phyloP scores from a whole-genome alignment of 805 yeast genomes.

The Gaillardinia entomophila region DNA sequence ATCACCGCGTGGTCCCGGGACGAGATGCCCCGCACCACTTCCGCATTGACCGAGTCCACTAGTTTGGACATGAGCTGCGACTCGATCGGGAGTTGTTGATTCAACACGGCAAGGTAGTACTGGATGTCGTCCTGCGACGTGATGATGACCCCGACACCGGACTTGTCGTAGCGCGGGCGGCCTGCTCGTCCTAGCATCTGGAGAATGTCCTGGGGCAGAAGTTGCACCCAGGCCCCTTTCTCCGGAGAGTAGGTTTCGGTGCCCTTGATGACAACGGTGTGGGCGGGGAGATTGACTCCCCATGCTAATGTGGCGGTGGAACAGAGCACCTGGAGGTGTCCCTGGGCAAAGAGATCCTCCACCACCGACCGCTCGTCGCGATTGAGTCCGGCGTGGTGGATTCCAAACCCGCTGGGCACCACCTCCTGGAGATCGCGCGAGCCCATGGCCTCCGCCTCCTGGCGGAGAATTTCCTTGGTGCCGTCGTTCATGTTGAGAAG shows the following conservation, averaged over 20 bases:
- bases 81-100: conserved; percentile 89
- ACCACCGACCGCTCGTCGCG: conserved; percentile 68
- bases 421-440: conserved; percentile 53
- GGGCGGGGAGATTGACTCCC: conserved; percentile 97
- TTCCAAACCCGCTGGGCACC: conserved; percentile 70
- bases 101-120: conserved; percentile 83
- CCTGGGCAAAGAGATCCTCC: conserved; percentile 86
- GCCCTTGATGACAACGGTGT: conserved; percentile 88
- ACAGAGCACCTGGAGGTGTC: conserved; percentile 74
- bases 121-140: conserved; percentile 83
- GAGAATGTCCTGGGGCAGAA: conserved; percentile 91
- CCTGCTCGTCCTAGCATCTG: conserved; percentile 99
- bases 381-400: conserved; percentile 88
- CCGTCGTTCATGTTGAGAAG: conserved; percentile 33
- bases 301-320: conserved; percentile 94
- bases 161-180: conserved; percentile 86
- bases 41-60: conserved; percentile 81
- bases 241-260: conserved; percentile 93
- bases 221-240: conserved; percentile 79
- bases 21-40: conserved; percentile 67
- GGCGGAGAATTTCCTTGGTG: conserved; percentile 53
- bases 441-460: conserved; percentile 54
- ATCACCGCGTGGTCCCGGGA: conserved; percentile 59
- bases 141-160: conserved; percentile 91
- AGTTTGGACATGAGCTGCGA: conserved; percentile 71